Conservation (phyloP, 1,284 basidiomycete species). For the Phylloporus sp. region DNA sequence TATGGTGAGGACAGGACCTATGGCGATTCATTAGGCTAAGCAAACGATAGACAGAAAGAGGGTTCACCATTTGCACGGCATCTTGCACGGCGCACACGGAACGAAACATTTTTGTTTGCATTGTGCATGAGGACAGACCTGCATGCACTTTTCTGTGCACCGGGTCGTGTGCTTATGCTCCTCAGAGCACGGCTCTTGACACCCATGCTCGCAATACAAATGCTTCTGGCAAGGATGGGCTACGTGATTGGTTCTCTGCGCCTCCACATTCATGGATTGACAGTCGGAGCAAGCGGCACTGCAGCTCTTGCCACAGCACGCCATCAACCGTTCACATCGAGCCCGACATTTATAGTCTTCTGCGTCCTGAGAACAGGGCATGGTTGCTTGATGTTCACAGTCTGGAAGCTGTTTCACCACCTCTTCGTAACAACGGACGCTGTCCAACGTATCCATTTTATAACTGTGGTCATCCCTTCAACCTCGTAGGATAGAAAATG, state of each 20-base stretch:
- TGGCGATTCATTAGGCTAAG: slow-evolving; percentile 1
- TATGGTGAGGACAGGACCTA: slow-evolving; percentile 62
- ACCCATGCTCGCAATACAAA: slow-evolving; percentile 68
- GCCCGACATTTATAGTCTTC: slow-evolving; percentile 49
- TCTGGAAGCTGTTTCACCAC: slow-evolving; percentile 56
- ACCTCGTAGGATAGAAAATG: not conserved
- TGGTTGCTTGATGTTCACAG: slow-evolving; percentile 63
- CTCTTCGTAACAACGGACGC: slow-evolving; percentile 52
- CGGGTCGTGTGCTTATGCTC: slow-evolving; percentile 57
- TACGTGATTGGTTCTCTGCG: slow-evolving; percentile 49
- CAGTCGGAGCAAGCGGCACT: slow-evolving; percentile 59
- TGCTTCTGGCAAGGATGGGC: slow-evolving; percentile 59
- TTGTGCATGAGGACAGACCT: slow-evolving; percentile 60
- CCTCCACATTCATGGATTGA: slow-evolving; percentile 44
- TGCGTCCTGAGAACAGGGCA: slow-evolving; percentile 59
- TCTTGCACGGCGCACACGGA: slow-evolving; percentile 71
- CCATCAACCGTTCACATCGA: slow-evolving; percentile 54
- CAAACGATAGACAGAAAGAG: not conserved
- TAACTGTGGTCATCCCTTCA: slow-evolving; percentile 47
- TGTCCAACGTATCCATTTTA: slow-evolving; percentile 52
- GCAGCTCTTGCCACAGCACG: slow-evolving; percentile 66
- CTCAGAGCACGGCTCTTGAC: slow-evolving; percentile 58
- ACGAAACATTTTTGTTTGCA: slow-evolving; percentile 60
- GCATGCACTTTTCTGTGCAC: slow-evolving; percentile 62
- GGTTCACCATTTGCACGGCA: slow-evolving; percentile 64